Evolutionary conservation across 192 early-diverging fungal genomes (phyloP).

Genomic region (Chytriomyces hyalinus): DNA sequence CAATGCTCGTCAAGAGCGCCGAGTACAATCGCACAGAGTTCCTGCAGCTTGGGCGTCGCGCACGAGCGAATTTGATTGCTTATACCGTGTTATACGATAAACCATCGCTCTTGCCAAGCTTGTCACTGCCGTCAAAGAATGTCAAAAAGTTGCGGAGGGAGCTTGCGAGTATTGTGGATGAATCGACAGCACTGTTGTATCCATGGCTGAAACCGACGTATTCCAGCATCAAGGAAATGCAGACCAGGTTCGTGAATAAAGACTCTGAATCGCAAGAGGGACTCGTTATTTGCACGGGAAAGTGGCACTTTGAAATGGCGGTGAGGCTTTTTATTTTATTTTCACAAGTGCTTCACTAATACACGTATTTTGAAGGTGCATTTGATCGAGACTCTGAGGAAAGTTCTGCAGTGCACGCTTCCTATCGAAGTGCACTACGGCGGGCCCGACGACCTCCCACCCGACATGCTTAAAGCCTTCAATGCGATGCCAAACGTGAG

Average conservation of each 20-base stretch:
- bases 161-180: not conserved
- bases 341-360: not conserved
- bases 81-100: slow-evolving; percentile 26
- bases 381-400: slow-evolving; percentile 9
- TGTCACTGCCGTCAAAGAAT: not conserved
- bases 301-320: slow-evolving; percentile 36
- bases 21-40: slow-evolving; percentile 26
- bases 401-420: slow-evolving; percentile 48
- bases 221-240: not conserved
- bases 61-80: slow-evolving; percentile 13
- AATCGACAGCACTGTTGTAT: not conserved
- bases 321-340: not conserved
- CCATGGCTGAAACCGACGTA: slow-evolving; percentile 14
- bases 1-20: not conserved
- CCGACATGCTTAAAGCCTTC: not conserved
- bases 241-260: not conserved
- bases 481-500: slow-evolving; percentile 33
- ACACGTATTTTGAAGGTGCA: not conserved
- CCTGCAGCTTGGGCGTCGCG: slow-evolving; percentile 23
- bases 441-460: slow-evolving; percentile 33
- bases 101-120: not conserved
- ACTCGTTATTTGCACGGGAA: slow-evolving; percentile 17
- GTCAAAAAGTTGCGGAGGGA: not conserved
- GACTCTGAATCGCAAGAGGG: not conserved
- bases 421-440: slow-evolving; percentile 66